These are phyloP conservation scores for Xylaria bambusicola DNA, from an alignment of 495 filamentous ascomycete genomes.

Conservation along the genomic window DNA sequence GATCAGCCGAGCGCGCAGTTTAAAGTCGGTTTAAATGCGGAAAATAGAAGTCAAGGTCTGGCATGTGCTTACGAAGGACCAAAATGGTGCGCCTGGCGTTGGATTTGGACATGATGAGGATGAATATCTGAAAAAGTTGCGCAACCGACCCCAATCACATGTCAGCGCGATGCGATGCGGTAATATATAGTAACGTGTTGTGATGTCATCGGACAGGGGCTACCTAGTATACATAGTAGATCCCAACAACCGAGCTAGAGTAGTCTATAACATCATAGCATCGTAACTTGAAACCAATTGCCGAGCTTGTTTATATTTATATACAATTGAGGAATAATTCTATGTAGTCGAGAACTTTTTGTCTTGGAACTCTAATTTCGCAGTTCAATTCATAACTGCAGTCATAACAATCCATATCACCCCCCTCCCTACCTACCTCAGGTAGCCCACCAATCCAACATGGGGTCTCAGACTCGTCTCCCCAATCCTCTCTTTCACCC, in stretches of 20 bases:
- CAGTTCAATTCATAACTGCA: too few species aligned
- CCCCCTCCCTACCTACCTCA: too few species aligned
- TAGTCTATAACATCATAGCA: too few species aligned
- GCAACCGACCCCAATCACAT: conserved; percentile 4
- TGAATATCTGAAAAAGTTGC: background rate
- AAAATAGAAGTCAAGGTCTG: conserved; percentile 3
- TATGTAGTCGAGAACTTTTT: background rate
- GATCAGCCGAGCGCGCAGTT: background rate
- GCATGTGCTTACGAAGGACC: background rate
- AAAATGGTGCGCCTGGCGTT: background rate
- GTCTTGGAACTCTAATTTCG: background rate
- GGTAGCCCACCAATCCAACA: conserved; percentile 1
- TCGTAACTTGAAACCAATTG: background rate
- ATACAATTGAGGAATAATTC: too few species aligned
- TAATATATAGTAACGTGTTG: background rate
- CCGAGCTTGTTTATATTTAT: too few species aligned
- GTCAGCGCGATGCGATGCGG: background rate
- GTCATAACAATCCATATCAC: too few species aligned
- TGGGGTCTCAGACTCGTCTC: conserved; percentile 18
- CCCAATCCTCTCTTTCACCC: conserved; percentile 42
- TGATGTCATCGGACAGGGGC: conserved; percentile 11
- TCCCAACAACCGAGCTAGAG: background rate
- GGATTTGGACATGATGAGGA: too few species aligned
- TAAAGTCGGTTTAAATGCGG: background rate
- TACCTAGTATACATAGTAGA: background rate